These are phyloP conservation scores for Ogataea trehaloabstinens DNA, from an alignment of 805 yeast genomes.

Conservation along the genomic window DNA sequence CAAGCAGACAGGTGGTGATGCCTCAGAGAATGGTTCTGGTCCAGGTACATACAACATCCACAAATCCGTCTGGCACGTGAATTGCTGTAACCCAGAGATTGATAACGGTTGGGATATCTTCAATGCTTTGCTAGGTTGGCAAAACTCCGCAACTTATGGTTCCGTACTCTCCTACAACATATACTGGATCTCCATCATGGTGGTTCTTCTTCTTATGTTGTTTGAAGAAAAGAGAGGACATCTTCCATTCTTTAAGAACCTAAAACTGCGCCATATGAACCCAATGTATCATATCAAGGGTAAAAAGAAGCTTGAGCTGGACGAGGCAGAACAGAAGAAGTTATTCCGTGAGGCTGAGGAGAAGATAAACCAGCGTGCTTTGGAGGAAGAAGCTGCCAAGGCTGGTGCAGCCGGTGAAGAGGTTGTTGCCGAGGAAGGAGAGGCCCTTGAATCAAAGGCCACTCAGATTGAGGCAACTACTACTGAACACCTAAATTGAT, in stretches of 20 bases:
- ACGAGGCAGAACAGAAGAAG: constrained; percentile 49
- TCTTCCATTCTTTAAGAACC: constrained; percentile 61
- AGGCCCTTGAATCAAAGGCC: too few species aligned
- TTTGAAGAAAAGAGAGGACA: constrained; percentile 85
- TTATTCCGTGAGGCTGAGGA: constrained; percentile 46
- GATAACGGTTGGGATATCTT: constrained; percentile 97
- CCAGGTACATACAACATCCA: constrained; percentile 89
- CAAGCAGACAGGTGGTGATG: constrained; percentile 85
- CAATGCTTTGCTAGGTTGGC: constrained; percentile 95
- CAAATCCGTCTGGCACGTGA: constrained; percentile 89
- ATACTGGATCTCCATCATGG: constrained; percentile 77
- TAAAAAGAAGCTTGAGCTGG: constrained; percentile 59
- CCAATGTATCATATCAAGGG: constrained; percentile 73
- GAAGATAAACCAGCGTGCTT: constrained; percentile 24
- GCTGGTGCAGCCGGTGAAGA: constrained; percentile 4
- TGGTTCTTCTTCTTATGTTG: constrained; percentile 57
- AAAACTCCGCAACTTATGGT: constrained; percentile 92
- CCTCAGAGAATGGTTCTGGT: constrained; percentile 88
- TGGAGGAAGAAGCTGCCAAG: constrained; percentile 1
- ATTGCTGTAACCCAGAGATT: constrained; percentile 92
- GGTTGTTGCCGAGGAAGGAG: too few species aligned
- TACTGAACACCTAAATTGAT: too few species aligned
- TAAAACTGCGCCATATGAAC: constrained; percentile 52
- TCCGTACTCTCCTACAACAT: constrained; percentile 64
- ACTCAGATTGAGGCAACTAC: too few species aligned